A percentile compares a stretch with the other conserved stretches of the same genome.
Conservation (phyloP, 768 basidiomycete genomes). For the Chlorophyllum brunneum region DNA sequence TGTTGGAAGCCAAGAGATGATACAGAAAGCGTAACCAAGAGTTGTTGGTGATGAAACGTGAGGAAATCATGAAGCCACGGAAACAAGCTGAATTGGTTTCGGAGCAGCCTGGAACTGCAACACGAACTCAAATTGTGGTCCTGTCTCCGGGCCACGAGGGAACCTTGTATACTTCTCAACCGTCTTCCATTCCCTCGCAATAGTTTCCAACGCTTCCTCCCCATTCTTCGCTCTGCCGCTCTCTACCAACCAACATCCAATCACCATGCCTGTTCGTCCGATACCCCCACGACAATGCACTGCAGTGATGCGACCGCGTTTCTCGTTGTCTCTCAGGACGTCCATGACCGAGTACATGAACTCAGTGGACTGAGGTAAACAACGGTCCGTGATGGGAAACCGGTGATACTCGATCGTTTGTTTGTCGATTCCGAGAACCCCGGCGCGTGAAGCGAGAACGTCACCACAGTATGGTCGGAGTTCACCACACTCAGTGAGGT, state of each 20-base stretch:
- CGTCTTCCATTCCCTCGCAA: slow-evolving; percentile 66
- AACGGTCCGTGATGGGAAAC: slow-evolving; percentile 75
- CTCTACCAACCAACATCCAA: slow-evolving; percentile 76
- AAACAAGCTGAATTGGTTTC: slow-evolving; percentile 7
- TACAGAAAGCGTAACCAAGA: background rate
- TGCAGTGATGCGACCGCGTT: slow-evolving; percentile 55
- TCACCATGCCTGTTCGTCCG: slow-evolving; percentile 59
- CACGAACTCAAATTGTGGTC: slow-evolving; percentile 75
- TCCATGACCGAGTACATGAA: slow-evolving; percentile 57
- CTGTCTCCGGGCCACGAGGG: slow-evolving; percentile 77
- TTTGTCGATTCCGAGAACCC: slow-evolving; percentile 51
- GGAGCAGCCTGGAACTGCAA: slow-evolving; percentile 42
- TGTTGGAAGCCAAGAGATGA: background rate
- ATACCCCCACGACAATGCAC: slow-evolving; percentile 82
- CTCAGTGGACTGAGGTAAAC: slow-evolving; percentile 54
- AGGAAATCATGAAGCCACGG: background rate
- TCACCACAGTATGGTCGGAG: slow-evolving; percentile 57
- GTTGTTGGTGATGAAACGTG: background rate
- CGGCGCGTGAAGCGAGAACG: slow-evolving; percentile 49
- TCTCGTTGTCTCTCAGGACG: slow-evolving; percentile 57
- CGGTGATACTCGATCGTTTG: slow-evolving; percentile 66
- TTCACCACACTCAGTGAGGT: slow-evolving; percentile 80
- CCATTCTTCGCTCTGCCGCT: slow-evolving; percentile 59
- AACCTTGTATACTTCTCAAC: slow-evolving; percentile 77
- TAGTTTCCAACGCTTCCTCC: slow-evolving; percentile 57